Percentiles rank a stretch among this genome's conserved stretches.
Evolutionary conservation across 2,329 filamentous ascomycete species (phyloP).

Genomic region (Botrytis deweyae): DNA sequence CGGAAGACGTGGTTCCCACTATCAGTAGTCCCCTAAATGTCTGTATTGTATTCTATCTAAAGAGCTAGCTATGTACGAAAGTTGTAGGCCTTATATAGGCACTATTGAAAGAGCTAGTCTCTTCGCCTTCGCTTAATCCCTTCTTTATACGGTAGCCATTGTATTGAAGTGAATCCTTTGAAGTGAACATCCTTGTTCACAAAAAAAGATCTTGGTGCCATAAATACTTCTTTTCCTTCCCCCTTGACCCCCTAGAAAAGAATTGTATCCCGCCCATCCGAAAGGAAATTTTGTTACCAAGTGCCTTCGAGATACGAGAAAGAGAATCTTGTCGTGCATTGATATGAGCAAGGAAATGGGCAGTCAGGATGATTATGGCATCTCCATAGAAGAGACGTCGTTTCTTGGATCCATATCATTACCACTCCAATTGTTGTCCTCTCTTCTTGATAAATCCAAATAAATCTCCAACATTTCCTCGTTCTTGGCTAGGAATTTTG

Average conservation of each 20-base stretch:
- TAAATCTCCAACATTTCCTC: background rate
- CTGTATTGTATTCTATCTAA: too few relatives aligned
- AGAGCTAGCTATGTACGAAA: too few relatives aligned
- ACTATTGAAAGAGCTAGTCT: too few relatives aligned
- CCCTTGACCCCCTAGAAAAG: background rate
- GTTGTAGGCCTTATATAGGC: too few relatives aligned
- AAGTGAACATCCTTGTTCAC: too few relatives aligned
- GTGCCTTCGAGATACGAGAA: background rate
- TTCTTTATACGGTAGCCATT: too few relatives aligned
- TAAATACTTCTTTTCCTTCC: too few relatives aligned
- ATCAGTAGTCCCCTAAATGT: too few relatives aligned
- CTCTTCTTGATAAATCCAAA: background rate
- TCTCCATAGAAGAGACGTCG: background rate
- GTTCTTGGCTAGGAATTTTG: background rate
- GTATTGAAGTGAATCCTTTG: too few relatives aligned
- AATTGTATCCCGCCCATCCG: background rate
- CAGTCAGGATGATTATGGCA: background rate
- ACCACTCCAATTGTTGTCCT: background rate
- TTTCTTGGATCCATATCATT: background rate
- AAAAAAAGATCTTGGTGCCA: background rate
- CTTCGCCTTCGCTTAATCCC: too few relatives aligned
- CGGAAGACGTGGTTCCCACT: too few relatives aligned
- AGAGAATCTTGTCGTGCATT: rapidly evolving
- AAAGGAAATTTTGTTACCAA: background rate
- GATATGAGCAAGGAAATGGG: background rate